Base-by-base conservation (phyloP, 257 asterid genomes). In the Ilex aquifolium region DNA sequence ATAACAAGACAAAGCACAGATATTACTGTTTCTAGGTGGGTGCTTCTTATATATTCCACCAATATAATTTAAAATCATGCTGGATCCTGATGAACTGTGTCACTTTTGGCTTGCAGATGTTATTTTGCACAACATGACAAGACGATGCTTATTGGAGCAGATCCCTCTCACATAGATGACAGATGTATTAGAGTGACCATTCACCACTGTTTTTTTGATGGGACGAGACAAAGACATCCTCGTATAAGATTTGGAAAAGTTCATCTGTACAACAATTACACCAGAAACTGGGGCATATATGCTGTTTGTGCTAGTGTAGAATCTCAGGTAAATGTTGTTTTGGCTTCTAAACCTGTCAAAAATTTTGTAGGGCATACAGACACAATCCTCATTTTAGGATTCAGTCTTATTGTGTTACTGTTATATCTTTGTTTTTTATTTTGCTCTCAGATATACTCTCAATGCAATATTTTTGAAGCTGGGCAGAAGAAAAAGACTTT, bases 261-360 rank as follows among this genome's bases (percentile, higher is more conserved):
- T 51, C 98, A 91, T 67, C 65, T 91, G 65, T 91, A 84, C 74
- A 91, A 91, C 65, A 91, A 91, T 68, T 91, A 84, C 84, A 88
- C 98, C 42, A 83, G 96, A 72, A 68, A 85, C 72, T 88, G 98
- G 98, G 87, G 87, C 59, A 65, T 91, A 60, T 91, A 91, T 70
- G 95, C 96, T 67, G 83, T 91, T 59, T 91, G 98, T 78, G 96
- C 96, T 57, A 91, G 98, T 76, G 96, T 91, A 32, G 98, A 91
- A 79, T 82, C 98, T 60, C 96, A 84, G 91, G 98, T 91, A 69
- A 57, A 48, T 69, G 75, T 44, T 6, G 13, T 29, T 65, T 48
- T 56, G 57, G 36, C 56, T 30, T 31, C n/a, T 54, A 16, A 12
- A 15, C 14, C 54, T 11, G 2, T 49, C 16, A 3, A 11, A 49